Base-by-base conservation (phyloP, 441 rosid genomes). In the Aleurites moluccanus region DNA sequence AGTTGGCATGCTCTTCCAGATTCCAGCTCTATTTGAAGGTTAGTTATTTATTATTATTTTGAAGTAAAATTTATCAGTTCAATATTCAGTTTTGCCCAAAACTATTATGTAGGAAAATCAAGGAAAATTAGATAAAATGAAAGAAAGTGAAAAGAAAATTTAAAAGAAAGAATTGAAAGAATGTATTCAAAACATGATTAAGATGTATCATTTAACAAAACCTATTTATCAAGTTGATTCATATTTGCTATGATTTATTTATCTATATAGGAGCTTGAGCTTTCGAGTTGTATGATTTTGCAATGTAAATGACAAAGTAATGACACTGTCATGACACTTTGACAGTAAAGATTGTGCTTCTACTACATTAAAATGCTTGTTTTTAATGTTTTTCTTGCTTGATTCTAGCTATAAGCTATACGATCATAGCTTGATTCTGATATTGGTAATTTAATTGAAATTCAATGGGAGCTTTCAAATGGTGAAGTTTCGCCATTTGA, bases 1-100 rank as follows among this genome's bases (percentile, higher is more conserved):
- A 77, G 97, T 94, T n/a, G 99, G 99, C 38, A 90, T 94, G 99
- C 93, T 94, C 62, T 94, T 94, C 78, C 98, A 94, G 92, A 86
- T 88, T 62, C 98, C 98, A 3, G 97, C 73, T 76, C 88, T 92
- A 9, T 94, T 94, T 55, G 85, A 92, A 83, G 98, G 98, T 73
- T 10, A 33, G 65, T 27, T 38, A 0, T 15, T 52, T 52, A 1
- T 18, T 16, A 13, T 3, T 52, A 10, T 56, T 33, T 69, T 44
- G 47, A 9, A 44, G 9, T 44, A 8, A 11, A 44, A 11, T 44
- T 18, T 56, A 11, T 55, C 20, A 18, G 8, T 55, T 70, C 3
- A 18, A 69, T 15, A 15, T 63, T 63, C 67, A 2, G 11, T 61
- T 15, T 61, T 45, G 50, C n/a, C 55, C 18, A 6, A 15, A 20